A percentile compares a stretch with the other conserved stretches of the same genome.
Evolutionary conservation across 2,329 filamentous ascomycete species (phyloP).

Genomic region (Diaporthe sp.): DNA sequence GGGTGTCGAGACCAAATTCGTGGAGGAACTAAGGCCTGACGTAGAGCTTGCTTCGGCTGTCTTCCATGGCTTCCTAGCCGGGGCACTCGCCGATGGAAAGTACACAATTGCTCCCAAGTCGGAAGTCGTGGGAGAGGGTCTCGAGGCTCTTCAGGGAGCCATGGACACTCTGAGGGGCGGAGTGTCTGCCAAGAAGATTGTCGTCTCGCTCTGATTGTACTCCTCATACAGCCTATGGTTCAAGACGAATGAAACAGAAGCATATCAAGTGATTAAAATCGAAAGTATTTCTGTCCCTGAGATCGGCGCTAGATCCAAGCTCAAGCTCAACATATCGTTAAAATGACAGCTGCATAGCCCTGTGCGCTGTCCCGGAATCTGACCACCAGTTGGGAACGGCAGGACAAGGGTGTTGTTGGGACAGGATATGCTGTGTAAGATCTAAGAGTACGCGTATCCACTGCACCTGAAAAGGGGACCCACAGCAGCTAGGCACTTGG

Average conservation of each 20-base stretch:
- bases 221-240: background rate
- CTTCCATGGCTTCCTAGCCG: conserved; percentile 56
- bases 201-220: conserved; percentile 47
- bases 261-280: too few relatives aligned
- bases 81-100: conserved; percentile 53
- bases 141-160: conserved; percentile 58
- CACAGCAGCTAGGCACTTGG: background rate
- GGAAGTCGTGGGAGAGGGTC: conserved; percentile 55
- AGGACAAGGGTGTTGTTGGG: background rate
- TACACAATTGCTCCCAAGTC: conserved; percentile 57
- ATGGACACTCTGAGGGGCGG: conserved; percentile 55
- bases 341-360: background rate
- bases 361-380: background rate
- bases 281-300: background rate
- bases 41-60: conserved; percentile 50
- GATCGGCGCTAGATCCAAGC: background rate
- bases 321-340: background rate
- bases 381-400: background rate
- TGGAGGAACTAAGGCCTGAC: conserved; percentile 47
- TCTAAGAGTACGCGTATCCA: background rate
- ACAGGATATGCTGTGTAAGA: background rate
- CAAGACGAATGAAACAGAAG: background rate
- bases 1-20: conserved; percentile 48
- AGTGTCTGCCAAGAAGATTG: conserved; percentile 59
- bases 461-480: background rate